A percentile compares a stretch with the other conserved stretches of the same genome.
Evolutionary conservation across 1,139 yeast genomes (phyloP).

Genomic region (Yarrowia galli): DNA sequence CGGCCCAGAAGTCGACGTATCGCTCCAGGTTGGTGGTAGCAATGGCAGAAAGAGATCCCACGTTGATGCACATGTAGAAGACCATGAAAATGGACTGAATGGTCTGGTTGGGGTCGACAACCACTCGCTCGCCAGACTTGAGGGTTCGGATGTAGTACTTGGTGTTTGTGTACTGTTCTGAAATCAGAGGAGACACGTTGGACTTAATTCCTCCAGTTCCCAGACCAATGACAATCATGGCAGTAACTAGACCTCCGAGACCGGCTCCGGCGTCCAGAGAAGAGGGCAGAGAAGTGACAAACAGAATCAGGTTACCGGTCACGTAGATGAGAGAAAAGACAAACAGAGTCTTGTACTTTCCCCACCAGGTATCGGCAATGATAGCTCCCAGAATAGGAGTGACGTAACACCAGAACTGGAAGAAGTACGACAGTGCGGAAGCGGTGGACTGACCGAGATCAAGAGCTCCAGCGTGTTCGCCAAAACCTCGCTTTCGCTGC

Average conservation of each 20-base stretch:
- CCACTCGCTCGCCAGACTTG: constrained; percentile 69
- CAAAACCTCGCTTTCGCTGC: constrained; percentile 54
- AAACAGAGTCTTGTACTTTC: constrained; percentile 74
- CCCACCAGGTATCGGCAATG: constrained; percentile 75
- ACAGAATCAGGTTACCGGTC: constrained; percentile 66
- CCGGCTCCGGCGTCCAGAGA: constrained; percentile 59
- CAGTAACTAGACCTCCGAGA: constrained; percentile 61
- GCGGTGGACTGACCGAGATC: constrained; percentile 70
- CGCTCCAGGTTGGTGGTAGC: constrained; percentile 79
- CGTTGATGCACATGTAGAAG: constrained; percentile 80
- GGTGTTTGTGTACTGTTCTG: constrained; percentile 71
- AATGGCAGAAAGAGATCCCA: constrained; percentile 79
- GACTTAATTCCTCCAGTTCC: constrained; percentile 88
- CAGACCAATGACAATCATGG: constrained; percentile 72
- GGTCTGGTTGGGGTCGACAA: constrained; percentile 74
- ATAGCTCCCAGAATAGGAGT: constrained; percentile 83
- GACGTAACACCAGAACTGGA: constrained; percentile 84
- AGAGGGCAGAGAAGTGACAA: constrained; percentile 74
- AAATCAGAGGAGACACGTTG: constrained; percentile 78
- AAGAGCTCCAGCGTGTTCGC: constrained; percentile 64
- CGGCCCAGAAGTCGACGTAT: constrained; percentile 78
- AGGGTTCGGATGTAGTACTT: constrained; percentile 65
- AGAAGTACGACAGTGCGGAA: constrained; percentile 75
- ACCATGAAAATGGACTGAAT: constrained; percentile 76
- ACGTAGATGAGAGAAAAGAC: constrained; percentile 67